Evolutionary conservation across 2,329 filamentous ascomycete genomes (phyloP), one percentile per base, ranked within the genome.

Genomic region (Capronia coronata): DNA sequence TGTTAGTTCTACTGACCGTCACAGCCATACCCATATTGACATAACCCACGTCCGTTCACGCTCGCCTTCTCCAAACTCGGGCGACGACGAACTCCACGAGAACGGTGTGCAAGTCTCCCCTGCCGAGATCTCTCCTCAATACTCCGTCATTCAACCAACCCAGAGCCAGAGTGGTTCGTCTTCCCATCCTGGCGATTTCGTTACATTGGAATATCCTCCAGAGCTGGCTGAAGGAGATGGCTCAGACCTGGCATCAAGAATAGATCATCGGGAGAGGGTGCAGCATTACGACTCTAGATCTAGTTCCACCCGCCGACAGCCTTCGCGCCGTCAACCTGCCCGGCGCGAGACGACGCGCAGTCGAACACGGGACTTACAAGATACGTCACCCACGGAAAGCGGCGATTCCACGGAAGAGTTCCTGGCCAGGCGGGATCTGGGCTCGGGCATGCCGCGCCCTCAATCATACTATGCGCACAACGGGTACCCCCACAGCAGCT

Each of bases 321-420:
- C 67, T 51, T 49, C 59, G 22, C 63, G 60, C 44, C 70, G 69
- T 48, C 67, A 65, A 46, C 66, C 67, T 41, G 62, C 68, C 51
- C 66, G 67, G 59, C 75, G 77, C 57, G 71, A 71, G 55, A 72
- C 75, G 3, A 43, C 52, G 27, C 49, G 46, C 32, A 54, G 50
- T 32, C 51, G 55, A 27, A 48, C 53, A 4, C 29, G 55, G 34
- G 34, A 48, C n/a, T 27, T 48, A 43, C 54, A 51, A 46, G 51
- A 59, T 16, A 49, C 45, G 29, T 52, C 54, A 21, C 54, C 51
- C 57, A 72, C 79, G 48, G 78, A 79, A 71, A 85, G 76, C 65
- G 74, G 78, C 71, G 83, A 85, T 64, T 77, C 77, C 29, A 74
- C 73, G 16, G 80, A 86, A 19, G 80, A 86, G n/a, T 83, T 76